Evolutionary conservation across 2,329 filamentous ascomycete species (phyloP).

Genomic region (Neoarthrinium moseri): DNA sequence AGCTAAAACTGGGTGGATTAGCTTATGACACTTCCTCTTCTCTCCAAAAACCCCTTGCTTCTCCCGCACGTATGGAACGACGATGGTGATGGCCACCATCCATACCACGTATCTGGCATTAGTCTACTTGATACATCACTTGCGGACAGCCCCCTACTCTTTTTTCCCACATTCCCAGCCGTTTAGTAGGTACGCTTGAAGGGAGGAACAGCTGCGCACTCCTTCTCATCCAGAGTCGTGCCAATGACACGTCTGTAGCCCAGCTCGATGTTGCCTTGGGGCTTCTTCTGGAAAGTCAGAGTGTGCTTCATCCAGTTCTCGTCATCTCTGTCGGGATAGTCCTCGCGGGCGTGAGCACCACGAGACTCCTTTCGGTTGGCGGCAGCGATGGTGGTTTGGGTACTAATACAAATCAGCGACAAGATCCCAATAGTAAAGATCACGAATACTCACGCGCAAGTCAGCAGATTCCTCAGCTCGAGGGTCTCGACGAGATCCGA

Average conservation of each 20-base stretch:
- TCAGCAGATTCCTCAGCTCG: constrained; percentile 91
- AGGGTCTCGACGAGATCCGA: constrained; percentile 94
- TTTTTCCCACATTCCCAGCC: not conserved
- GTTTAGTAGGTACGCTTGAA: constrained; percentile 86
- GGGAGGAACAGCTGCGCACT: constrained; percentile 94
- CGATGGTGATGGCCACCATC: not conserved
- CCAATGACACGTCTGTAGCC: constrained; percentile 81
- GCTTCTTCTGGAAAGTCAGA: constrained; percentile 89
- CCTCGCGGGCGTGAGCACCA: constrained; percentile 95
- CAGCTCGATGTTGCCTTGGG: constrained; percentile 84
- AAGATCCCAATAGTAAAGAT: not conserved
- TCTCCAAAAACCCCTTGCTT: not conserved
- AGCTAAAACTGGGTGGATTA: constrained; percentile 4
- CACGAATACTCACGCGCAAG: constrained; percentile 75
- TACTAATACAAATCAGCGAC: constrained; percentile 40
- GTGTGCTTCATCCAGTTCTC: constrained; percentile 99
- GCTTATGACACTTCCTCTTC: not conserved
- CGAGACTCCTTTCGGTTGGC: constrained; percentile 96
- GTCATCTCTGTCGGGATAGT: constrained; percentile 93
- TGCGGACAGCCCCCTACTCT: not conserved
- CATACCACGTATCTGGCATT: constrained; percentile 15
- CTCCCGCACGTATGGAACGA: not conserved
- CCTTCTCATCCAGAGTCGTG: constrained; percentile 85
- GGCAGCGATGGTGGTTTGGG: constrained; percentile 88
- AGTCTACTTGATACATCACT: constrained; percentile 11